Evolutionary conservation across 345 rosid species (phyloP), one percentile per base, ranked within the genome.

Genomic region (Carallia brachiata): DNA sequence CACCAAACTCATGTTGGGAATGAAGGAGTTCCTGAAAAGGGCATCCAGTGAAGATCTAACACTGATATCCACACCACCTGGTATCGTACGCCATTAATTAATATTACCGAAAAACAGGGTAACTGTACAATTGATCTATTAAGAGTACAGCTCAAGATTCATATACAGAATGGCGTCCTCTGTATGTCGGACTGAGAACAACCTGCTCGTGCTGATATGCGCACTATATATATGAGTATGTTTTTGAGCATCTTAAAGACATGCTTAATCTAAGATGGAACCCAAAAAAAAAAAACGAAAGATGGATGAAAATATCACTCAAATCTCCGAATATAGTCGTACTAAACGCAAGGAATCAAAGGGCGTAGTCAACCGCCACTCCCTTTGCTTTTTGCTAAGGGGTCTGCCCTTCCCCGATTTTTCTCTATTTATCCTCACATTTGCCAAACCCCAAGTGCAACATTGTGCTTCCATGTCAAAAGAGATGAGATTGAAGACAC

Each of bases 381-480:
- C 93, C 60, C 85, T 81, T 81, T 86, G 98, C 85, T 86, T 94
- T 88, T 87, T 91, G 83, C 65, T 85, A 53, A 94, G 87, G 52
- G 95, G 96, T 73, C 98, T 91, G 44, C 98, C 98, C 81, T 93
- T 91, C 59, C 97, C 96, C 1, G 86, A 86, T 71, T 88, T 94
- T 80, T 91, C 98, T 71, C 97, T 85, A 69, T 94, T 94, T 18
- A 81, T 66, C 81, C 86, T 80, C 65, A 89, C 95, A 78, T 93
- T 78, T 6, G 98, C 97, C 28, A 89, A 13, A 10, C 98, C 98
- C 95, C 97, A 91, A 34, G 85, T 73, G 80, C 93, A 89, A 66
- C 79, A 70, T 79, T 79, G 75, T 18, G 75, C 66, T 66, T 89
- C 91, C 65, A 80, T 53, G 59, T 94, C 88, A 27, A 84, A 85